A percentile compares a stretch with the other conserved stretches of the same genome.
phyloP scores from a whole-genome alignment of 2,329 filamentous ascomycete genomes.

The Nigrospora osmanthi region DNA sequence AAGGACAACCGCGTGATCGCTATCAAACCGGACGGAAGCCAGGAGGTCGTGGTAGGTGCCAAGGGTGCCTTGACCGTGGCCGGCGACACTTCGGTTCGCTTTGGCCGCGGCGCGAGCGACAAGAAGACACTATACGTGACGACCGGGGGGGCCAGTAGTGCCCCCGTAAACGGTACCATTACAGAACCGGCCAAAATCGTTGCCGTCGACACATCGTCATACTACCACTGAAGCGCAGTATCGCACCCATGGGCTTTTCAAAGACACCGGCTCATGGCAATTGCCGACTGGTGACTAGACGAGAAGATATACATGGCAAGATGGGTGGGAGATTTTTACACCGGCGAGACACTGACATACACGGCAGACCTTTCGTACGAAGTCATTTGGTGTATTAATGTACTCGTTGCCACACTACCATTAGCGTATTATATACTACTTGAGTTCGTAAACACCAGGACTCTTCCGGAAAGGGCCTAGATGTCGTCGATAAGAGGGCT shows the following conservation, averaged over 20 bases:
- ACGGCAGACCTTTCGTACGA: too few relatives aligned
- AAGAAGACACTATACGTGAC: slow-evolving; percentile 11
- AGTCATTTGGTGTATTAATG: too few relatives aligned
- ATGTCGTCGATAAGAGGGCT: slow-evolving; percentile 24
- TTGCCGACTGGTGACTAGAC: too few relatives aligned
- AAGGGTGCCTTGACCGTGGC: slow-evolving; percentile 8
- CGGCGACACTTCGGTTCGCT: slow-evolving; percentile 11
- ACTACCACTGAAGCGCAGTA: neutral
- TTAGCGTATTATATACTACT: too few relatives aligned
- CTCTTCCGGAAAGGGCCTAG: too few relatives aligned
- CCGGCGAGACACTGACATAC: too few relatives aligned
- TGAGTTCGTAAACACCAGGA: too few relatives aligned
- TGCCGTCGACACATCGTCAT: slow-evolving; percentile 12
- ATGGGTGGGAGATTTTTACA: too few relatives aligned
- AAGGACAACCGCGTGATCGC: slow-evolving; percentile 11
- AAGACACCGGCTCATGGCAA: too few relatives aligned
- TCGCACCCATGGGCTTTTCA: too few relatives aligned
- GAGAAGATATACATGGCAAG: too few relatives aligned
- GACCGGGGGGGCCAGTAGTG: slow-evolving; percentile 11
- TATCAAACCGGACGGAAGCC: slow-evolving; percentile 3
- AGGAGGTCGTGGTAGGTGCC: slow-evolving; percentile 8
- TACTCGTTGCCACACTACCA: too few relatives aligned
- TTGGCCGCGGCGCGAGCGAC: slow-evolving; percentile 11
- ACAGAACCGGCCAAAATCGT: slow-evolving; percentile 17
- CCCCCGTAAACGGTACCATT: slow-evolving; percentile 11